These are phyloP conservation scores for Pythium apleroticum DNA, from an alignment of 352 stramenopile species.

Conservation along the genomic window DNA sequence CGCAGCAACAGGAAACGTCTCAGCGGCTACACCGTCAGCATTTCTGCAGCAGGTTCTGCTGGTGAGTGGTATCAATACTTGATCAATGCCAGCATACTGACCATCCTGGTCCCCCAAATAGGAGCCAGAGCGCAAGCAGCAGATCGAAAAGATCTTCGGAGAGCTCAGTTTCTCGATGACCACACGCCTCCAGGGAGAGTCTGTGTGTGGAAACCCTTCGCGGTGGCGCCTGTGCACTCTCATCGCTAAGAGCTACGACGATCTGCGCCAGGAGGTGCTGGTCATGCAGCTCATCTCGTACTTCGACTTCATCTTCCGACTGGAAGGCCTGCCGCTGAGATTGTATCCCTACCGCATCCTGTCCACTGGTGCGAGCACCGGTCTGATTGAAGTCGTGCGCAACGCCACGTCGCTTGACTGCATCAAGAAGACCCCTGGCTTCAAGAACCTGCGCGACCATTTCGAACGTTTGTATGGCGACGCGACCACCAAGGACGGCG, in stretches of 20 bases:
- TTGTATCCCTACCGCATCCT: conserved; percentile 96
- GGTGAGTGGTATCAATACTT: too few species aligned
- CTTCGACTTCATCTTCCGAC: conserved; percentile 93
- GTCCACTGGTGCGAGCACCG: conserved; percentile 92
- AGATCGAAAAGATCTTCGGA: conserved; percentile 66
- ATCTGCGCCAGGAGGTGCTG: conserved; percentile 97
- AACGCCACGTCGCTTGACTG: conserved; percentile 97
- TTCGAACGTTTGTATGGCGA: conserved; percentile 93
- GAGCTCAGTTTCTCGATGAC: conserved; percentile 56
- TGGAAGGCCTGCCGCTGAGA: conserved; percentile 89
- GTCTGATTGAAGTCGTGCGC: conserved; percentile 95
- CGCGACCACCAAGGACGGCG: conserved; percentile 31
- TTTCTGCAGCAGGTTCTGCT: conserved; percentile 14
- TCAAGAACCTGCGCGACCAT: conserved; percentile 88
- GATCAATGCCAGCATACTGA: too few species aligned
- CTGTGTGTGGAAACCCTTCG: conserved; percentile 8
- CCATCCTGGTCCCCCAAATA: neutral
- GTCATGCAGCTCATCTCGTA: conserved; percentile 97
- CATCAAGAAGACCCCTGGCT: conserved; percentile 91
- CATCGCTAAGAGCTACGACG: conserved; percentile 98
- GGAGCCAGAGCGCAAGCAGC: conserved; percentile 45
- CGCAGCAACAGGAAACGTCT: neutral
- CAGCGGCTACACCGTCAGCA: neutral
- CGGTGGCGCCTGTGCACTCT: conserved; percentile 68
- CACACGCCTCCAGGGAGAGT: conserved; percentile 33